Percentiles rank a stretch among this genome's conserved stretches.
phyloP scores from a whole-genome alignment of 2,329 filamentous ascomycete species.

The Harringtonia aguacate region DNA sequence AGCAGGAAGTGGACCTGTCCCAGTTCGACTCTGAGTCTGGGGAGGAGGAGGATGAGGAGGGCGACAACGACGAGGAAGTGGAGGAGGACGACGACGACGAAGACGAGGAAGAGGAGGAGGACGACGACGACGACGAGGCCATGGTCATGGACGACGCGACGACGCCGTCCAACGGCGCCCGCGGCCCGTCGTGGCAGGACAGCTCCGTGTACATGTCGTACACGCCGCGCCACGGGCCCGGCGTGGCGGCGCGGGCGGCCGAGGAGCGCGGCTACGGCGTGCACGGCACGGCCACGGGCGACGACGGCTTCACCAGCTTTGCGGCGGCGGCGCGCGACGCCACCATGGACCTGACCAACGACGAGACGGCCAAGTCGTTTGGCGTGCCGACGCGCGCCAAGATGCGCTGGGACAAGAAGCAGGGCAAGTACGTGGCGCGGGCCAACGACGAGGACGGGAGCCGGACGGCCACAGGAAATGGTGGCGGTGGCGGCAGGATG shows the following conservation, averaged over 20 bases:
- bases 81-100: constrained; percentile 27
- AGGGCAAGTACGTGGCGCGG: constrained; percentile 85
- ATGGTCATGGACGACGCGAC: constrained; percentile 53
- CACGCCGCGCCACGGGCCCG: constrained; percentile 66
- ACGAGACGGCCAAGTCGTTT: constrained; percentile 73
- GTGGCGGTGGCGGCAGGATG: constrained; percentile 31
- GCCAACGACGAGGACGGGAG: constrained; percentile 93
- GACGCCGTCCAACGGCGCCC: constrained; percentile 20
- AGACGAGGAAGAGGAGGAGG: constrained; percentile 21
- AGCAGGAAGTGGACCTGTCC: constrained; percentile 21
- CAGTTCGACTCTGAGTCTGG: not conserved
- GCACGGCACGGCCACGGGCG: constrained; percentile 62
- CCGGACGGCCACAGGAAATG: constrained; percentile 32
- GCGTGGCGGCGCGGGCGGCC: constrained; percentile 33
- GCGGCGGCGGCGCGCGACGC: constrained; percentile 75
- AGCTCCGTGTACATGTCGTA: constrained; percentile 95
- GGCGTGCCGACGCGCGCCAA: constrained; percentile 62
- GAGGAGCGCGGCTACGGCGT: constrained; percentile 93
- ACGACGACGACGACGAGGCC: constrained; percentile 43
- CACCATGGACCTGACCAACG: constrained; percentile 86
- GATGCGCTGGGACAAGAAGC: constrained; percentile 95
- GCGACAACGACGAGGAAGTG: constrained; percentile 32
- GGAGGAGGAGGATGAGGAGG: constrained; percentile 53
- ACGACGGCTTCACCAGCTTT: constrained; percentile 49
- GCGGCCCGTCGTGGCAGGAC: constrained; percentile 58